phyloP scores from a whole-genome alignment of 768 basidiomycete genomes.

The Asterophora parasitica region DNA sequence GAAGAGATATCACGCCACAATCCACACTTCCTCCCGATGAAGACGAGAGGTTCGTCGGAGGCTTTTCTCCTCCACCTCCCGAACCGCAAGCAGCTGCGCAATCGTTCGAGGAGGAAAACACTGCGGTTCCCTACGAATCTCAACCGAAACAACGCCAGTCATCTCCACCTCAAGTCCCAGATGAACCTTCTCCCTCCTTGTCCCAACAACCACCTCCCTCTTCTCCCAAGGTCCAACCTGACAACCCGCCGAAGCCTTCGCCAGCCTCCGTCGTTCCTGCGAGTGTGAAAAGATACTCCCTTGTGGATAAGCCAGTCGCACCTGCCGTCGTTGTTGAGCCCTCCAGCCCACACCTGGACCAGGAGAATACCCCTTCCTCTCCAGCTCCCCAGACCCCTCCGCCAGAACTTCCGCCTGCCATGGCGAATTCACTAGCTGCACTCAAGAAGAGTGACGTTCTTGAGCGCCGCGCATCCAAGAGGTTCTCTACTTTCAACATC shows the following conservation, averaged over 20 bases:
- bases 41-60: conserved; percentile 47
- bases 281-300: conserved; percentile 72
- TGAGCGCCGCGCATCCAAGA: conserved; percentile 89
- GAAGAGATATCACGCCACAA: conserved; percentile 28
- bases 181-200: conserved; percentile 1
- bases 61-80: conserved; percentile 32
- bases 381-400: conserved; percentile 37
- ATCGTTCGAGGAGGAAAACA: conserved; percentile 15
- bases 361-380: conserved; percentile 27
- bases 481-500: conserved; percentile 93
- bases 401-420: conserved; percentile 46
- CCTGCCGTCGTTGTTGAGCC: conserved; percentile 49
- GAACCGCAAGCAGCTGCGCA: conserved; percentile 13
- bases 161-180: conserved; percentile 2
- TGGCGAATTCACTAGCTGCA: conserved; percentile 81
- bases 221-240: conserved; percentile 6
- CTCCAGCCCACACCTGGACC: conserved; percentile 36
- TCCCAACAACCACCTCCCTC: conserved; percentile 6
- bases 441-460: conserved; percentile 83
- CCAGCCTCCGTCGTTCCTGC: conserved; percentile 48
- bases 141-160: conserved; percentile 10
- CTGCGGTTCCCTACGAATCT: conserved; percentile 6
- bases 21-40: conserved; percentile 20
- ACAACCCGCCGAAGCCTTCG: conserved; percentile 20
- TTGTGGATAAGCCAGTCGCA: conserved; percentile 64